A percentile compares a stretch with the other conserved stretches of the same genome.
Evolutionary conservation across 495 filamentous ascomycete genomes (phyloP).

Genomic region (Patellaria atrata): DNA sequence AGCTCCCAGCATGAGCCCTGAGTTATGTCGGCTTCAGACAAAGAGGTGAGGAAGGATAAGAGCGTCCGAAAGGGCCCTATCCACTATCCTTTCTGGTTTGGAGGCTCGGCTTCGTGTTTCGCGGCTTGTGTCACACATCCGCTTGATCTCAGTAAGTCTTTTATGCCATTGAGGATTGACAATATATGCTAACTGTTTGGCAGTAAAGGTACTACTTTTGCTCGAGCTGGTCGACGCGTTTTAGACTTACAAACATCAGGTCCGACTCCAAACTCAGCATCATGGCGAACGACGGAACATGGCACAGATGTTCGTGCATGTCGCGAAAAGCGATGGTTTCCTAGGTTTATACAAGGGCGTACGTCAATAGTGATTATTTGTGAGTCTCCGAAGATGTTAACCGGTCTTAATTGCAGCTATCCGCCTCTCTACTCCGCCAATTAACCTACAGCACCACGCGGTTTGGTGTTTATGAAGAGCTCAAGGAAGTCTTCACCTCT

Average conservation of each 20-base stretch:
- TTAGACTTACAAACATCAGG: constrained; percentile 35
- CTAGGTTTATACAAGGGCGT: constrained; percentile 69
- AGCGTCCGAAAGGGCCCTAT: constrained; percentile 21
- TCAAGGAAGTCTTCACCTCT: constrained; percentile 55
- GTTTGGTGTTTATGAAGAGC: constrained; percentile 87
- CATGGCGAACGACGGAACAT: constrained; percentile 40
- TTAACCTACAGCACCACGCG: constrained; percentile 79
- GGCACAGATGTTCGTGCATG: constrained; percentile 66
- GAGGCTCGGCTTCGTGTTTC: constrained; percentile 79
- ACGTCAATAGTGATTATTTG: constrained; percentile 18
- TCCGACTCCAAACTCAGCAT: constrained; percentile 66
- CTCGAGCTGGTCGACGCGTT: neutral
- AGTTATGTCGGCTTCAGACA: constrained; percentile 22
- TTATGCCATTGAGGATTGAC: constrained; percentile 5
- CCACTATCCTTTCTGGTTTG: constrained; percentile 70
- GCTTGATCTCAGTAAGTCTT: constrained; percentile 57
- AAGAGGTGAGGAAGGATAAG: constrained; percentile 23
- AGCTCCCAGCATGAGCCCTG: neutral
- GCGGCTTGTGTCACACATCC: constrained; percentile 85
- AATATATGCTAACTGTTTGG: constrained; percentile 2
- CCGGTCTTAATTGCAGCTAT: constrained; percentile 41
- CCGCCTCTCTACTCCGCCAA: constrained; percentile 83
- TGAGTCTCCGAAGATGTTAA: constrained; percentile 4
- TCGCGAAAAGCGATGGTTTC: constrained; percentile 52
- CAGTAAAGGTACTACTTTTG: constrained; percentile 17